A percentile compares a stretch with the other conserved stretches of the same genome.
These are phyloP conservation scores for Calonectria hawksworthii DNA, from an alignment of 2,329 filamentous ascomycete genomes.

Conservation along the genomic window DNA sequence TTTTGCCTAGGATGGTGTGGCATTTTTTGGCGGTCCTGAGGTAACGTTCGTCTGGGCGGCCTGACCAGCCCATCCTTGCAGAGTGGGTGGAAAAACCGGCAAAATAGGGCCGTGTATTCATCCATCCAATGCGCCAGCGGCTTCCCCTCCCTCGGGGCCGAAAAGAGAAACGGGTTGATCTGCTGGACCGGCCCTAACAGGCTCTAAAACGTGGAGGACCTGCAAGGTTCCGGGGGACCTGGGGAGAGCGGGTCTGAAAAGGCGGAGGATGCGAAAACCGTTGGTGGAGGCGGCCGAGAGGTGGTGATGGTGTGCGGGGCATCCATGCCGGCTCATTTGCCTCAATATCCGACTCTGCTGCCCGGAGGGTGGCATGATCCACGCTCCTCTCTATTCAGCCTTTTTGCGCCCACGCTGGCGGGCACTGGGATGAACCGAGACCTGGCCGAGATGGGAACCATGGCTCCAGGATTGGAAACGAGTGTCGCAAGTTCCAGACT, in stretches of 20 bases:
- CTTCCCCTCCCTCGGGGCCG: conserved; percentile 26
- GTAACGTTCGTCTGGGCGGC: conserved; percentile 1
- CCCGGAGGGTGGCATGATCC: conserved; percentile 25
- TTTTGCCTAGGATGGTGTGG: conserved; percentile 6
- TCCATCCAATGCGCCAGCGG: conserved; percentile 36
- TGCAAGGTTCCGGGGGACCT: conserved; percentile 29
- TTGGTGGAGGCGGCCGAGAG: not conserved
- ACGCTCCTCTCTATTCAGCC: conserved; percentile 7
- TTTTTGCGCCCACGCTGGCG: conserved; percentile 1
- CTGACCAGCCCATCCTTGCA: conserved; percentile 28
- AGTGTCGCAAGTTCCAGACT: not conserved
- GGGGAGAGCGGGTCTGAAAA: conserved; percentile 27
- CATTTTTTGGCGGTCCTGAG: not conserved
- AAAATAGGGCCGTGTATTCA: conserved; percentile 44
- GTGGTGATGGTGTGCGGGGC: conserved; percentile 2
- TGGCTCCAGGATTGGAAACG: not conserved
- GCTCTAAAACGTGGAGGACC: conserved; percentile 38
- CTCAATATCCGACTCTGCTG: conserved; percentile 24
- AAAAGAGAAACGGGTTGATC: conserved; percentile 33
- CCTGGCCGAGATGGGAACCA: not conserved
- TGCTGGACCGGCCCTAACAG: conserved; percentile 13
- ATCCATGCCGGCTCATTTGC: conserved; percentile 12
- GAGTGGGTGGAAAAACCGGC: conserved; percentile 41
- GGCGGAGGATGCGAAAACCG: conserved; percentile 4
- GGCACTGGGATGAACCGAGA: not conserved